phyloP scores from a whole-genome alignment of 1,284 basidiomycete species.

The Pseudozyma hubeiensis region DNA sequence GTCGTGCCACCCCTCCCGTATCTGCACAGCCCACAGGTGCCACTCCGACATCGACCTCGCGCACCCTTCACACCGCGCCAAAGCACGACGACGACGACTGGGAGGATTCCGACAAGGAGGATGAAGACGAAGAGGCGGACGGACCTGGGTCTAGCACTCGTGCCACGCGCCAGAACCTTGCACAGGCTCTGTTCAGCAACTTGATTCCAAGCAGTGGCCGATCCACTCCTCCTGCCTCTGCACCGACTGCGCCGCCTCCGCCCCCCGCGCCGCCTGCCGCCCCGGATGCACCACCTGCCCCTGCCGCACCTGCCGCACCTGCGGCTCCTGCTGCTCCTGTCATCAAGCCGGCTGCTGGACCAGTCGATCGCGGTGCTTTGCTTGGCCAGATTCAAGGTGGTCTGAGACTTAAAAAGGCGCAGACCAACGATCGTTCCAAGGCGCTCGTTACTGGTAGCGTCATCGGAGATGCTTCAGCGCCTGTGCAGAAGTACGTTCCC shows the following conservation, averaged over 20 bases:
- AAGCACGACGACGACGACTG: slow-evolving; percentile 66
- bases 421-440: slow-evolving; percentile 85
- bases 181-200: slow-evolving; percentile 65
- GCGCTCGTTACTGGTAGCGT: slow-evolving; percentile 80
- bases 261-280: slow-evolving; percentile 49
- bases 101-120: slow-evolving; percentile 63
- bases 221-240: slow-evolving; percentile 50
- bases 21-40: slow-evolving; percentile 48
- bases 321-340: slow-evolving; percentile 51
- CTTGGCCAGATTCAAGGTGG: slow-evolving; percentile 87
- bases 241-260: slow-evolving; percentile 40
- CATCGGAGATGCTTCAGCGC: slow-evolving; percentile 78
- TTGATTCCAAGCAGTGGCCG: slow-evolving; percentile 58
- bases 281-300: slow-evolving; percentile 67
- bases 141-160: slow-evolving; percentile 63
- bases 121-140: slow-evolving; percentile 66
- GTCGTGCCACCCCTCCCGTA: slow-evolving; percentile 45
- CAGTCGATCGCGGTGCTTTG: slow-evolving; percentile 77
- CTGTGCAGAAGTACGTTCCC: slow-evolving; percentile 71
- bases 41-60: slow-evolving; percentile 27
- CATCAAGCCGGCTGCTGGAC: slow-evolving; percentile 63
- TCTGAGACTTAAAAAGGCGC: slow-evolving; percentile 78
- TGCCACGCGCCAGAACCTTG: slow-evolving; percentile 65
- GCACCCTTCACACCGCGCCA: slow-evolving; percentile 52
- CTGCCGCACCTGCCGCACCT: slow-evolving; percentile 58